Conservation (phyloP, 2,329 filamentous ascomycete species). For the Pseudogymnoascus sp. region DNA sequence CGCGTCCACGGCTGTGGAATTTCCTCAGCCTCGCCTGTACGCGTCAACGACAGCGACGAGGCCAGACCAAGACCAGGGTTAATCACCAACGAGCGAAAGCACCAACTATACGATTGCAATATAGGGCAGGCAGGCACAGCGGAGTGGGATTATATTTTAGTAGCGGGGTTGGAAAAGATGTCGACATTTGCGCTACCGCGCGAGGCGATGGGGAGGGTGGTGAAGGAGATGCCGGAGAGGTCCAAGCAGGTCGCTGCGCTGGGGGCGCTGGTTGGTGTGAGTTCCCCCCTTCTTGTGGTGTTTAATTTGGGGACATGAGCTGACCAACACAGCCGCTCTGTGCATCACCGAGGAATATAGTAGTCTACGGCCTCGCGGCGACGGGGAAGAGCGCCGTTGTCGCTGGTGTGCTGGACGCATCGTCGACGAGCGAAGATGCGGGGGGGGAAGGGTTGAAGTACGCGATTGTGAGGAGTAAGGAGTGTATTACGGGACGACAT, state of each 20-base stretch:
- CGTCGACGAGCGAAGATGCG: slow-evolving; percentile 37
- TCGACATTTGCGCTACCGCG: neutral
- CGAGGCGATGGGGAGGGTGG: neutral
- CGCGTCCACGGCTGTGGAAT: neutral
- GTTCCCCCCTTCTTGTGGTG: neutral
- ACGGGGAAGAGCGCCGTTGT: slow-evolving; percentile 77
- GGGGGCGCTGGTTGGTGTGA: neutral
- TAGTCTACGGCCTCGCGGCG: slow-evolving; percentile 76
- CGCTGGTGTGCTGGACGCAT: slow-evolving; percentile 47
- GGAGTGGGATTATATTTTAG: neutral
- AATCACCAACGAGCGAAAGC: neutral
- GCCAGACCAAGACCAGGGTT: neutral
- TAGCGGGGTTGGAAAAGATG: neutral
- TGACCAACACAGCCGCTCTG: slow-evolving; percentile 1
- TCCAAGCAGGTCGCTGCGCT: neutral
- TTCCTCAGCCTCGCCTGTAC: neutral
- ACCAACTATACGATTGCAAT: neutral
- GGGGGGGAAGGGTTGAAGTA: slow-evolving; percentile 37
- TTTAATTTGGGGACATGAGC: neutral
- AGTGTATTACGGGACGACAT: slow-evolving; percentile 72
- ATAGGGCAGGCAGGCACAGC: neutral
- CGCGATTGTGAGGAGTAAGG: slow-evolving; percentile 57
- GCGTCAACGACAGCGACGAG: neutral
- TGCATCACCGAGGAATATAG: slow-evolving; percentile 42
- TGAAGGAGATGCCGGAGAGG: neutral